Conservation (phyloP, 768 basidiomycete genomes). For the Dendrothele bispora region DNA sequence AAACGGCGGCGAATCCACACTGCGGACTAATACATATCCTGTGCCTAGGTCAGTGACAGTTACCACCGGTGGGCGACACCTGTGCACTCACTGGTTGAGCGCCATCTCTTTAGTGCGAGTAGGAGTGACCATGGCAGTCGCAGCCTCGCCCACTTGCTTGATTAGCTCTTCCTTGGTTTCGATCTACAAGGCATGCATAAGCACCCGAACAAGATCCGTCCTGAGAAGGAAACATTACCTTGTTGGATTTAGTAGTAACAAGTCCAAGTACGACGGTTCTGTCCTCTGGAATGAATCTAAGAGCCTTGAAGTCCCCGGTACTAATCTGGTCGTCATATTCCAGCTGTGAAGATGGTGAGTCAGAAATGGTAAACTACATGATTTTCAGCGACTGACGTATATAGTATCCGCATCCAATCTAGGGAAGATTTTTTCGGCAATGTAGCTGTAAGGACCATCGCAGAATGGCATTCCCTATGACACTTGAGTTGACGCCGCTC, state of each 20-base stretch:
- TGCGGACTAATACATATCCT: slow-evolving; percentile 62
- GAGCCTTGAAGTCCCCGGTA: slow-evolving; percentile 59
- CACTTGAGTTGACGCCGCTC: background rate
- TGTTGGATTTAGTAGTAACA: slow-evolving; percentile 47
- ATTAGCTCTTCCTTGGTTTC: slow-evolving; percentile 51
- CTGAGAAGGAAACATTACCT: slow-evolving; percentile 27
- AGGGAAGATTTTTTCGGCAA: slow-evolving; percentile 56
- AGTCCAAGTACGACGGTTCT: slow-evolving; percentile 50
- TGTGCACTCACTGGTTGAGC: slow-evolving; percentile 45
- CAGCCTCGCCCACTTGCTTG: slow-evolving; percentile 53
- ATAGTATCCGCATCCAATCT: slow-evolving; percentile 57
- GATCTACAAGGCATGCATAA: slow-evolving; percentile 34
- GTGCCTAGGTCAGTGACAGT: background rate
- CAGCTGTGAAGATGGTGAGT: slow-evolving; percentile 36
- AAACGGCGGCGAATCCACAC: slow-evolving; percentile 61
- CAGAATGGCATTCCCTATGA: slow-evolving; percentile 48
- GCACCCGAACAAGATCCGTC: background rate
- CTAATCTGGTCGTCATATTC: slow-evolving; percentile 68
- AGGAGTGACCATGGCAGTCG: slow-evolving; percentile 44
- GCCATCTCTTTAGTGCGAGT: slow-evolving; percentile 48
- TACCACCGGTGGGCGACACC: background rate
- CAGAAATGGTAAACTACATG: background rate
- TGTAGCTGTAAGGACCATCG: slow-evolving; percentile 59
- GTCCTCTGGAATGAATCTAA: slow-evolving; percentile 48
- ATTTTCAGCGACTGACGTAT: slow-evolving; percentile 33